Evolutionary conservation across 805 yeast species (phyloP), one percentile per base, ranked within the genome.

Genomic region (Suhomyces emberorum): DNA sequence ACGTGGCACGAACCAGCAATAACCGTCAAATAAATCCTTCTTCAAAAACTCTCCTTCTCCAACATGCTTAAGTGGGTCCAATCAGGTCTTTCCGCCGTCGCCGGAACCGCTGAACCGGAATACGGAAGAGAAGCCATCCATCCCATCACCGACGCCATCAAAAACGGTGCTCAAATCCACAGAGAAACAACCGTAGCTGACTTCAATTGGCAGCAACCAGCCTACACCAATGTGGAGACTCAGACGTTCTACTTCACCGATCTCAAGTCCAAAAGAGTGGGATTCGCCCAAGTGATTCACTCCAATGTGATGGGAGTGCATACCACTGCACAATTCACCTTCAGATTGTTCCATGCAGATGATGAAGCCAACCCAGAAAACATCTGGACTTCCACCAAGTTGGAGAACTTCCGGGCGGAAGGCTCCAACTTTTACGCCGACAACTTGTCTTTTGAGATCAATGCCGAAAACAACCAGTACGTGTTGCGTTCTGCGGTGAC

Each of bases 71-170:
- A 79, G 76, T 83, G 88, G 88, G 83, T 83, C 41, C 89, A 83
- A 68, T 82, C 88, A 44, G 81, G 88, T 48, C 71, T 85, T 36
- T 86, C 97, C n/a, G 93, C 95, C 4, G 93, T 88, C 30, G 91
- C 97, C 4, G 98, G 98, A 37, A 78, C 95, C 9, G 96, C 96
- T 2, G 98, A 93, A 61, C 98, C 98, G 17, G 95, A 84, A 56
- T 93, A 93, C 54, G 98, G 98, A 35, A 75, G 83, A 27, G 96
- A 83, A 34, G 95, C 95, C 27, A 86, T 93, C 48, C 91, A 83
- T 53, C 77, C 97, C n/a, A 79, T 89, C 39, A 76, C 84, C 28
- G 76, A 76, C 24, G 58, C 77, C 30, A 77, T 82, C 30, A 19
- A 20, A 32, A 43, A 37, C 15, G 53, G 51, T 14, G 76, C 67